phyloP scores from a whole-genome alignment of 2,329 filamentous ascomycete species.

The Botrytis cinerea region DNA sequence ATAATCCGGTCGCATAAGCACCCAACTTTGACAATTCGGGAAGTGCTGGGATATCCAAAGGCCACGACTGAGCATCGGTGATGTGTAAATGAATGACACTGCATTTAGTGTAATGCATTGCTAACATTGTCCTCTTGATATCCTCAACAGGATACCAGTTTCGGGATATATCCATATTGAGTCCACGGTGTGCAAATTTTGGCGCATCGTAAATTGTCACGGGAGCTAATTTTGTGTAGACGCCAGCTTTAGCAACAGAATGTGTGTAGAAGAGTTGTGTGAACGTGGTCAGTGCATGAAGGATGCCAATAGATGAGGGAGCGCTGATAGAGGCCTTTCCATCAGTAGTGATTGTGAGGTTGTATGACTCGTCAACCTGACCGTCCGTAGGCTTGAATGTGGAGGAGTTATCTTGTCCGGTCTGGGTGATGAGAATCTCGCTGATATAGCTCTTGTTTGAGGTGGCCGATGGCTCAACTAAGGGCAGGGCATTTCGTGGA shows the following conservation, averaged over 20 bases:
- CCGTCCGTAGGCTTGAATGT: conserved; percentile 63
- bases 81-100: conserved; percentile 80
- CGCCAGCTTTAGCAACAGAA: conserved; percentile 52
- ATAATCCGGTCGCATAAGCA: conserved; percentile 66
- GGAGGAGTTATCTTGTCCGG: conserved; percentile 51
- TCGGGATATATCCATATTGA: conserved; percentile 77
- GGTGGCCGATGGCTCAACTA: conserved; percentile 61
- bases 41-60: conserved; percentile 74
- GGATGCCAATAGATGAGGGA: conserved; percentile 65
- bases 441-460: conserved; percentile 54
- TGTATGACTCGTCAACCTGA: conserved; percentile 75
- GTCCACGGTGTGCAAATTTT: conserved; percentile 72
- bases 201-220: conserved; percentile 72
- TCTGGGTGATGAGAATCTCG: conserved; percentile 64
- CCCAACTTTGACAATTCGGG: conserved; percentile 72
- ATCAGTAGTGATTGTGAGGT: conserved; percentile 57
- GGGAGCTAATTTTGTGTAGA: conserved; percentile 72
- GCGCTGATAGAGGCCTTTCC: conserved; percentile 66
- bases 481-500: conserved; percentile 55
- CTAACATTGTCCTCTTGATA: conserved; percentile 76
- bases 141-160: conserved; percentile 57
- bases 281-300: conserved; percentile 75
- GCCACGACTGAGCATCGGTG: conserved; percentile 85
- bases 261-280: conserved; percentile 78
- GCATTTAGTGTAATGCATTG: conserved; percentile 76